Evolutionary conservation across 2,329 filamentous ascomycete species (phyloP).

Genomic region (Capronia epimyces): DNA sequence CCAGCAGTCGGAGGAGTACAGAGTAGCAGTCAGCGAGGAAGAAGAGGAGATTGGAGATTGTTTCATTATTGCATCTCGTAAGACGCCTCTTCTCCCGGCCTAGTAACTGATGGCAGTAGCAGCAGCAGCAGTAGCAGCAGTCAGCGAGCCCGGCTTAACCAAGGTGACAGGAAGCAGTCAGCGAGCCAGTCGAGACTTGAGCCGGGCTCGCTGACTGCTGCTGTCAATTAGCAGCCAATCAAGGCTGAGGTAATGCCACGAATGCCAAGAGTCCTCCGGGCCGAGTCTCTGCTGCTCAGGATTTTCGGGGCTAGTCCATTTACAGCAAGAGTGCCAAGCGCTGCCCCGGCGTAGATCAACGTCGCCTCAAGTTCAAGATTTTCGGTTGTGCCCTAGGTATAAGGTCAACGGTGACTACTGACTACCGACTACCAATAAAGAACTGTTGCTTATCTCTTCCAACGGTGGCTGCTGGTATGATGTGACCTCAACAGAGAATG

Average conservation of each 20-base stretch:
- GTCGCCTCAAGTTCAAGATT: too few species aligned
- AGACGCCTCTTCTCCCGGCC: too few species aligned
- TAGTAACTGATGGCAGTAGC: too few species aligned
- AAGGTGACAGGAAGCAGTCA: too few species aligned
- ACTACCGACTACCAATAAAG: not conserved
- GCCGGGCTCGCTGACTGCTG: not conserved
- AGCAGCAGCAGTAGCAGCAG: too few species aligned
- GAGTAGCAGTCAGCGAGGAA: not conserved
- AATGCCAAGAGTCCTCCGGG: not conserved
- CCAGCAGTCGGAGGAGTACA: not conserved
- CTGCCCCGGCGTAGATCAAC: not conserved
- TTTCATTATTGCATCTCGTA: not conserved
- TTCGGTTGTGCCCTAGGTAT: too few species aligned
- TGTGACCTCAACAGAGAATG: too few species aligned
- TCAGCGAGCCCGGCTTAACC: too few species aligned
- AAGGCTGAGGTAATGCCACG: not conserved
- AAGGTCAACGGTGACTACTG: too few species aligned
- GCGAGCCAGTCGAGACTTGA: too few species aligned
- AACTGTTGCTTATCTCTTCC: too few species aligned
- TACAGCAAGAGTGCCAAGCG: not conserved
- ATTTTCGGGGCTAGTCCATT: not conserved
- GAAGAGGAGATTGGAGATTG: not conserved
- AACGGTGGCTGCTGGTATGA: too few species aligned
- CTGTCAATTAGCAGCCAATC: not conserved
- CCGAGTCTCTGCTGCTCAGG: not conserved